Base-by-base conservation (phyloP, 1,284 basidiomycete species). In the Ustanciosporium gigantosporum region DNA sequence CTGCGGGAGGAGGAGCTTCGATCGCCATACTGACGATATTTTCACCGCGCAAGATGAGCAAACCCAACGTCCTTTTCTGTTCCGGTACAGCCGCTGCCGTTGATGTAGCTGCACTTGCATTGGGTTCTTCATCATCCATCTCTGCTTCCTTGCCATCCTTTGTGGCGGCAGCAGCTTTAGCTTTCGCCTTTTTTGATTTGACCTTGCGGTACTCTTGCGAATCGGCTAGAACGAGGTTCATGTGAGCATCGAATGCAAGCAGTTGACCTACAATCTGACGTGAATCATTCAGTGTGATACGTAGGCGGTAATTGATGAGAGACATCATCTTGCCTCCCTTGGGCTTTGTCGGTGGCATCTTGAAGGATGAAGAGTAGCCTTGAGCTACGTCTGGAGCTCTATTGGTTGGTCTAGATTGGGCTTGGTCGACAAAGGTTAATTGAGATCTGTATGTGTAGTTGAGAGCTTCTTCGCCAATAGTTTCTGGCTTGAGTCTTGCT, bases 211-310 rank as follows among this genome's bases (percentile, higher is more conserved):
- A 77, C 44, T 77, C 74, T 52, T 77, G 71, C 17, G 73, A 72
- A 70, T 98, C 94, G 13, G 93, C 91, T 46, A 99, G 82, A 41
- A 99, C 95, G 69, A 99, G 84, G 81, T 99, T 99, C 94, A 98
- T 98, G 82, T 98, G 95, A 75, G 90, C 88, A 83, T 99, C 95
- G 79, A 97, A 99, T 41, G 95, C 95, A 76, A 99, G 88, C 88
- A 98, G 94, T 81, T 97, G 95, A 37, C 95, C 95, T 35, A 90
- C 91, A 70, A 98, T 83, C 50, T 90, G 86, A 77, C 95, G 89
- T 51, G 91, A 91, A 81, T 99, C 95, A 85, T 95, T 97, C 80
- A 98, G 88, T 46, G 93, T 96, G 60, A 98, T 88, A 81, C 91
- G 93, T 70, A 98, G 85, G 78, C 94, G 85, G 88, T 94, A 97